Conservation (phyloP, 352 stramenopile genomes). For the Globisporangium orthogonon region DNA sequence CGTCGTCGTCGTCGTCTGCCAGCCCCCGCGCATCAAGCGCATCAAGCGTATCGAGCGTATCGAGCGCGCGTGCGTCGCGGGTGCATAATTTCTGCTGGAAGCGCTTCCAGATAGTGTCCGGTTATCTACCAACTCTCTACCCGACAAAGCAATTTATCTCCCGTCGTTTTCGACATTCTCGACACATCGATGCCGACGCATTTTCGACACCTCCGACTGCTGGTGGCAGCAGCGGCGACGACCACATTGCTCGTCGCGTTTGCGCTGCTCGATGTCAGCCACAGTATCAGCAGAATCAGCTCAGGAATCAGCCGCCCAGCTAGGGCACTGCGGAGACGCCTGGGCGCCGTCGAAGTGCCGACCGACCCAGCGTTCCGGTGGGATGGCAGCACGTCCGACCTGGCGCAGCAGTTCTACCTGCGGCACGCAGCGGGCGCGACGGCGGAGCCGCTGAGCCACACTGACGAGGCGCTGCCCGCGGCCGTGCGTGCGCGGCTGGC, state of each 20-base stretch:
- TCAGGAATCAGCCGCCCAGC: not conserved
- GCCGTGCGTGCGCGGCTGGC: slow-evolving; percentile 6
- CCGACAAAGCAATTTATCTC: not conserved
- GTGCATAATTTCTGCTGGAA: not conserved
- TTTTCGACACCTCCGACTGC: not conserved
- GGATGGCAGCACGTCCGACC: slow-evolving; percentile 25
- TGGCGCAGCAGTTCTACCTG: slow-evolving; percentile 14
- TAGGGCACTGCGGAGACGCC: slow-evolving; percentile 1
- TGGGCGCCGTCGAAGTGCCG: slow-evolving; percentile 5
- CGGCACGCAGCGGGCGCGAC: slow-evolving; percentile 15
- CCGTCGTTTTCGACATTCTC: not conserved
- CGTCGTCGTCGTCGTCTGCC: no score
- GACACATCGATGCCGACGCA: not conserved
- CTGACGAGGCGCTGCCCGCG: slow-evolving; percentile 9
- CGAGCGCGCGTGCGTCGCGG: not conserved
- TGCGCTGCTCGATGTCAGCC: not conserved
- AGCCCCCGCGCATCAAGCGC: no score
- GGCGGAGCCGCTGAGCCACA: slow-evolving; percentile 11
- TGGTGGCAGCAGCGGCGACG: not conserved
- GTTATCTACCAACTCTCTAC: not conserved
- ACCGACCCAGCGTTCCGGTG: slow-evolving; percentile 14
- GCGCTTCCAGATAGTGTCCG: not conserved
- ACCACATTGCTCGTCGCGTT: not conserved
- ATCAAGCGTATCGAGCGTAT: no score
- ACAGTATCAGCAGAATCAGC: not conserved